Evolutionary conservation across 1,284 basidiomycete species (phyloP).

Genomic region (Earliella scabrosa): DNA sequence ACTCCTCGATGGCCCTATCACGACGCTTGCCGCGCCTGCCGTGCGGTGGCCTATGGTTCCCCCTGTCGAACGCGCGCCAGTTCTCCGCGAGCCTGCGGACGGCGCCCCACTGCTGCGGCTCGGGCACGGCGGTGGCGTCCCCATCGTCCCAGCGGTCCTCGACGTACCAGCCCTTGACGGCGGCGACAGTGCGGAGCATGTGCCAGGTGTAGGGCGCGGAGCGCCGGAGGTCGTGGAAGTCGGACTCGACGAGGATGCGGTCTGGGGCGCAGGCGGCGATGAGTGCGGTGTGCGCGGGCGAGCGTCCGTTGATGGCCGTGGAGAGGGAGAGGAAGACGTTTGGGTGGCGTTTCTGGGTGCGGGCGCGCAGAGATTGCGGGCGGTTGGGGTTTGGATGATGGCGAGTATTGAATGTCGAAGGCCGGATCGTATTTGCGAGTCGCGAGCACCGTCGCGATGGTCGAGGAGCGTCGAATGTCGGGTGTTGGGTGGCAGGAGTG

Average conservation of each 20-base stretch:
- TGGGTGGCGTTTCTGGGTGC: slow-evolving; percentile 57
- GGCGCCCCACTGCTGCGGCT: slow-evolving; percentile 52
- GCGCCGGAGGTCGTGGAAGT: slow-evolving; percentile 61
- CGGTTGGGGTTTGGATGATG: not conserved
- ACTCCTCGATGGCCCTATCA: slow-evolving; percentile 28
- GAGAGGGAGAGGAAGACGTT: slow-evolving; percentile 84
- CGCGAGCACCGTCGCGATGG: not conserved
- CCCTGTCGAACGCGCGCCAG: slow-evolving; percentile 61
- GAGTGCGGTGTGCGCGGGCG: slow-evolving; percentile 58
- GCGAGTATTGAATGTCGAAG: too few relatives aligned
- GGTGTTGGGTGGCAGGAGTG: too few relatives aligned
- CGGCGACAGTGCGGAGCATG: slow-evolving; percentile 66
- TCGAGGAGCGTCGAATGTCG: not conserved
- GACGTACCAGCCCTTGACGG: slow-evolving; percentile 66
- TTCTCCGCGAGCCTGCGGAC: slow-evolving; percentile 69
- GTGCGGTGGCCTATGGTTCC: slow-evolving; percentile 42
- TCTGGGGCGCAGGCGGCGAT: slow-evolving; percentile 60
- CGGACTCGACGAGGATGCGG: slow-evolving; percentile 79
- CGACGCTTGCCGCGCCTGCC: slow-evolving; percentile 25
- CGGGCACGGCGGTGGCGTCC: slow-evolving; percentile 31
- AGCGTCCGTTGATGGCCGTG: slow-evolving; percentile 74
- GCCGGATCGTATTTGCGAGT: too few relatives aligned
- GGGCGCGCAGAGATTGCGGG: not conserved
- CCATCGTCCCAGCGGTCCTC: slow-evolving; percentile 58
- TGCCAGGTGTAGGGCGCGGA: slow-evolving; percentile 67